Evolutionary conservation across 2,329 filamentous ascomycete genomes (phyloP), one percentile per base, ranked within the genome.

Genomic region (Thermothelomyces thermophilus): DNA sequence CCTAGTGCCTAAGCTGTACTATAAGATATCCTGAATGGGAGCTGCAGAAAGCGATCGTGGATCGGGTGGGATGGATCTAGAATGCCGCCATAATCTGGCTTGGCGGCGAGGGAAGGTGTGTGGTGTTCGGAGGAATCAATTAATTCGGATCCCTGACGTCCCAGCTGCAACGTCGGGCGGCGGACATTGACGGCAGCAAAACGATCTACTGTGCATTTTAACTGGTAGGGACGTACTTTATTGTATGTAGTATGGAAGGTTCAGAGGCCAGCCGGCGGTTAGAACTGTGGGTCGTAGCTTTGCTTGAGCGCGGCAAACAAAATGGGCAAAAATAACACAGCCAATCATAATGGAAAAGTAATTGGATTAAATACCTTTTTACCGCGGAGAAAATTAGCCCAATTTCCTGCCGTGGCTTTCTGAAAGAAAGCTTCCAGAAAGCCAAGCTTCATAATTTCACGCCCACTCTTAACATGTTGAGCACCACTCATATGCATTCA

Each of bases 311-410:
- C 46, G 48, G 51, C 16, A 50, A 47, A 39, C 31, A 17, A n/a
- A 41, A 43, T 46, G 54, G 54, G 52, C 50, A 56, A 56, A 56
- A 56, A 56, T 56, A 56, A 47, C 33, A 30, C 13, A 7, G 11
- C 50, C 46, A 54, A 56, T 49, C 20, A 24, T 1, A 6, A 5
- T 9, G 5, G 9, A 5, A 22, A 9, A 41, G 4, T 19, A 34
- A 14, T 40, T 26, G 54, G 54, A 50, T 22, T 54, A 56, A 56
- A 48, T 52, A 41, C 30, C 10, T 26, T 26, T 26, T 5, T 9
- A 26, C 11, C 35, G 26, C 41, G n/a, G 46, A 41, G 34, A n/a
- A 50, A 54, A 52, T 56, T 56, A 54, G 41, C 54, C 49, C 54
- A 53, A 33, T 45, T 41, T 47, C 31, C 13, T 28, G 9, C 0